Percentiles rank a stretch among this genome's conserved stretches.
Evolutionary conservation across 495 filamentous ascomycete genomes (phyloP).

Genomic region (Bathelium albidoporum): DNA sequence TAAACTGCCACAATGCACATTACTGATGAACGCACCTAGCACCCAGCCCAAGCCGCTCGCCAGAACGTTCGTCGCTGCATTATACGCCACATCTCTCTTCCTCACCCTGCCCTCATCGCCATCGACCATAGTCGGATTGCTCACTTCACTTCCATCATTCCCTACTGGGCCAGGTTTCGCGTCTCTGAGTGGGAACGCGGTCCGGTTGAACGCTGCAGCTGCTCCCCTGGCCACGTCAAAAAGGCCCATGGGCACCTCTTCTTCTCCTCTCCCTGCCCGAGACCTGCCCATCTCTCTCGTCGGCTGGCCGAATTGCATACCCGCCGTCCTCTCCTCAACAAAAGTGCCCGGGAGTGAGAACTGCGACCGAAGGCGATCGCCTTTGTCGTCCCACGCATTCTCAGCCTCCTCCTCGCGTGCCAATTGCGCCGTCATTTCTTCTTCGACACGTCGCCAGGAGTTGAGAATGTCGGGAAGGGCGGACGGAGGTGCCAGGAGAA

Average conservation of each 20-base stretch:
- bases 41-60: slow-evolving; percentile 35
- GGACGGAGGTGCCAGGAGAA: slow-evolving; percentile 67
- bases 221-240: slow-evolving; percentile 87
- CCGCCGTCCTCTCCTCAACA: slow-evolving; percentile 9
- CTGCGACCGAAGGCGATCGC: slow-evolving; percentile 33
- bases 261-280: slow-evolving; percentile 24
- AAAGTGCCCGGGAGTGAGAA: slow-evolving; percentile 23
- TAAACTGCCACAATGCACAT: too few relatives aligned
- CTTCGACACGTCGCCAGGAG: slow-evolving; percentile 77
- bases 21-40: slow-evolving; percentile 19
- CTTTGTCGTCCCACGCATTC: slow-evolving; percentile 50
- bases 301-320: slow-evolving; percentile 17
- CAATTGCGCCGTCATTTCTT: slow-evolving; percentile 66
- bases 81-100: slow-evolving; percentile 34
- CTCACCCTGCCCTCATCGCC: slow-evolving; percentile 25
- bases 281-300: slow-evolving; percentile 19
- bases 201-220: slow-evolving; percentile 59
- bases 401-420: slow-evolving; percentile 43
- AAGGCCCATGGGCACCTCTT: slow-evolving; percentile 84
- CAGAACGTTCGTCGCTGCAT: slow-evolving; percentile 30
- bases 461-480: slow-evolving; percentile 76
- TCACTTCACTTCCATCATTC: slow-evolving; percentile 19
- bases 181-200: slow-evolving; percentile 45
- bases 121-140: slow-evolving; percentile 15
- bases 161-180: slow-evolving; percentile 13